Percentiles rank a stretch among this genome's conserved stretches.
phyloP scores from a whole-genome alignment of 495 filamentous ascomycete genomes.

The Penicillium nucicola region DNA sequence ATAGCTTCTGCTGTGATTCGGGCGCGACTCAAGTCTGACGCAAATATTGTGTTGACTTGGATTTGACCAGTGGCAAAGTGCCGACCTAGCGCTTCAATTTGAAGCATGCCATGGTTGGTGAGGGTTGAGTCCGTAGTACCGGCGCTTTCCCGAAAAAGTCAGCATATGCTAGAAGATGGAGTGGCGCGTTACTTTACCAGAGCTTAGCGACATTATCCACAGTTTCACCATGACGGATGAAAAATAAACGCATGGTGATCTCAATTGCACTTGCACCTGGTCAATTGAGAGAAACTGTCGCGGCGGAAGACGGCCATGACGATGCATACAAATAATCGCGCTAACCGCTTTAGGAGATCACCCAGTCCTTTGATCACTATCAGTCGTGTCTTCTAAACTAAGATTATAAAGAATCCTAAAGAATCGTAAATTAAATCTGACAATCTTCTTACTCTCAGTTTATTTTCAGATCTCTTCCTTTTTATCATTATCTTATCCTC shows the following conservation, averaged over 20 bases:
- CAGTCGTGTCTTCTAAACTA: too few species aligned
- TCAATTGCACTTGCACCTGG: background rate
- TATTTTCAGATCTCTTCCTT: too few species aligned
- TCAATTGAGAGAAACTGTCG: too few species aligned
- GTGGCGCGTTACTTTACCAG: constrained; percentile 48
- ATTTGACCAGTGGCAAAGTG: constrained; percentile 31
- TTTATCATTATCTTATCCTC: too few species aligned
- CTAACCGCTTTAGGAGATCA: too few species aligned
- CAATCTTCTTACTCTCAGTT: too few species aligned
- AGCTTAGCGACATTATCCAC: constrained; percentile 77
- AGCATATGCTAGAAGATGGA: background rate
- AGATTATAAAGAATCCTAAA: too few species aligned
- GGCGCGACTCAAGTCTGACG: constrained; percentile 77
- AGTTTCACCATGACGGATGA: constrained; percentile 85
- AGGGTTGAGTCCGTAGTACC: constrained; percentile 74
- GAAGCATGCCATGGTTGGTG: constrained; percentile 77
- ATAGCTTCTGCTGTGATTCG: constrained; percentile 52
- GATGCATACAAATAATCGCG: too few species aligned
- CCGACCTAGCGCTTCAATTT: constrained; percentile 60
- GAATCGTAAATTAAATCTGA: too few species aligned
- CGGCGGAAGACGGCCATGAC: too few species aligned
- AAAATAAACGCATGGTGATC: constrained; percentile 62
- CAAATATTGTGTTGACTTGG: constrained; percentile 61
- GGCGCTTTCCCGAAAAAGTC: constrained; percentile 51
- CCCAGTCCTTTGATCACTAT: too few species aligned